These are phyloP conservation scores for Coccomyxa sp. DNA, from an alignment of 139 green algal genomes.

Conservation along the genomic window DNA sequence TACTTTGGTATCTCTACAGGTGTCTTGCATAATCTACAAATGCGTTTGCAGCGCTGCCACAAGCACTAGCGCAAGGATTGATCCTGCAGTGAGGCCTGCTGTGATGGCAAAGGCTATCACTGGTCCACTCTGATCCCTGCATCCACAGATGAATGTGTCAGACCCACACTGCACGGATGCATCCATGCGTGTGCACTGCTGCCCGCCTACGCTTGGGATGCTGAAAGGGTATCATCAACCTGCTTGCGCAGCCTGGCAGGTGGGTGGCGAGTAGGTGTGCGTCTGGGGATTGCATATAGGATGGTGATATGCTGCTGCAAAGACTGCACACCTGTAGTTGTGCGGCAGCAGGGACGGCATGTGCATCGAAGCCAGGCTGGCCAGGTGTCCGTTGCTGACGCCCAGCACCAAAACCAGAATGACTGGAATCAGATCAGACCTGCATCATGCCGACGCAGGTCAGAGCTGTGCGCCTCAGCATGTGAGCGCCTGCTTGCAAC, in stretches of 20 bases:
- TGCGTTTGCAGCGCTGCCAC: not conserved
- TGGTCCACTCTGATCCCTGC: not conserved
- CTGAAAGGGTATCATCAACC: not conserved
- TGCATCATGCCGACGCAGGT: too few relatives aligned
- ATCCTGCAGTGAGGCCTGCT: not conserved
- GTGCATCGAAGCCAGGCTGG: constrained; percentile 32
- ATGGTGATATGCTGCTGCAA: too few relatives aligned
- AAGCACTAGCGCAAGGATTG: not conserved
- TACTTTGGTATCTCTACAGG: too few relatives aligned
- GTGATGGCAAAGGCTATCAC: constrained; percentile 7
- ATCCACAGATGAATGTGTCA: not conserved
- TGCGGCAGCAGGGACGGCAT: constrained; percentile 22
- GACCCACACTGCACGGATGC: too few relatives aligned
- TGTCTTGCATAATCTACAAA: too few relatives aligned
- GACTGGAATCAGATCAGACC: constrained; percentile 12
- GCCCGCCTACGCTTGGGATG: not conserved
- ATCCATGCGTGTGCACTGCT: not conserved
- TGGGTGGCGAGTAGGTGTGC: not conserved
- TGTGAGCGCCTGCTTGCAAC: too few relatives aligned
- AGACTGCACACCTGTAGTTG: not conserved
- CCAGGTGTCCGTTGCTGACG: constrained; percentile 33
- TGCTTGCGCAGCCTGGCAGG: not conserved
- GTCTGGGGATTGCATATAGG: too few relatives aligned
- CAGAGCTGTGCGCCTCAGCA: too few relatives aligned
- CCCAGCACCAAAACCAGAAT: constrained; percentile 25